phyloP scores from a whole-genome alignment of 768 basidiomycete species.

The Heimioporus sp. region DNA sequence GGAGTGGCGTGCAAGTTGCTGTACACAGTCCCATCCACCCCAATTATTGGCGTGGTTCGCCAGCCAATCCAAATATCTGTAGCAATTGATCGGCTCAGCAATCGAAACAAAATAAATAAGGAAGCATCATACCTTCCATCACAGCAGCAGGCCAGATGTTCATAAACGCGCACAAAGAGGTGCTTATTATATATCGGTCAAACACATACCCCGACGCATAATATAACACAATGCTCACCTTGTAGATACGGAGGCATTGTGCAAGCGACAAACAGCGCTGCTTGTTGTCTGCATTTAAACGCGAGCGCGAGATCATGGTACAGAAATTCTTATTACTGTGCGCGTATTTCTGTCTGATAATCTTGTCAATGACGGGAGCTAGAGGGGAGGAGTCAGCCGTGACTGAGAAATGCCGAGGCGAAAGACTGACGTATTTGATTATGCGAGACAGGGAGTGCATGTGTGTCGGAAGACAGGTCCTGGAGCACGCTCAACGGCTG shows the following conservation, averaged over 20 bases:
- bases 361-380: slow-evolving; percentile 7
- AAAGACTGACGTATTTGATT: slow-evolving; percentile 11
- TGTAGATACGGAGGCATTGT: slow-evolving; percentile 15
- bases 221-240: slow-evolving; percentile 4
- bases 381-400: background rate
- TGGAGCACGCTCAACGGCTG: too few relatives aligned
- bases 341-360: background rate
- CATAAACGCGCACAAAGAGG: slow-evolving; percentile 24
- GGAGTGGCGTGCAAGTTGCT: slow-evolving; percentile 16
- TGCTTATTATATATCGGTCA: slow-evolving; percentile 13
- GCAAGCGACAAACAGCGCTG: slow-evolving; percentile 7
- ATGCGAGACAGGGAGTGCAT: background rate
- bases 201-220: background rate
- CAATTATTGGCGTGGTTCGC: slow-evolving; percentile 8
- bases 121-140: slow-evolving; percentile 1
- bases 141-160: slow-evolving; percentile 20
- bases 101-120: background rate
- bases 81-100: background rate
- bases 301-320: slow-evolving; percentile 2
- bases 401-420: background rate
- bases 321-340: background rate
- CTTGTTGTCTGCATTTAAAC: background rate
- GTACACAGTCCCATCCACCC: slow-evolving; percentile 11
- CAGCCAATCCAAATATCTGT: slow-evolving; percentile 11
- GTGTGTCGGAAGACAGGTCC: too few relatives aligned